These are phyloP conservation scores for Penicillium sp. DNA, from an alignment of 2,329 filamentous ascomycete species.

Conservation along the genomic window DNA sequence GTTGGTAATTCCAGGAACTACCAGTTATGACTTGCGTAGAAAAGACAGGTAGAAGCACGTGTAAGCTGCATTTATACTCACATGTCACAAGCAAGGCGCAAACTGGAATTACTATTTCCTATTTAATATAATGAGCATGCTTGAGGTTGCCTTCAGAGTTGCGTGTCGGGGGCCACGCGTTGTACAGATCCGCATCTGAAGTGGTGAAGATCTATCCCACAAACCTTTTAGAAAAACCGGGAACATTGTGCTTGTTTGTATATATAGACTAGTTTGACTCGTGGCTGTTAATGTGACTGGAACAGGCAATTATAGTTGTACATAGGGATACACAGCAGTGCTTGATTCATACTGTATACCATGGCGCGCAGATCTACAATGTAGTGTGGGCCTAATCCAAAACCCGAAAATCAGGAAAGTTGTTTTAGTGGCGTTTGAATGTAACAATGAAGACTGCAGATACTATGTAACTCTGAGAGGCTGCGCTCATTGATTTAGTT, in stretches of 20 bases:
- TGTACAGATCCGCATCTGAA: slow-evolving; percentile 9
- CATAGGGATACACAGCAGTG: not conserved
- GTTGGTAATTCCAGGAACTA: not conserved
- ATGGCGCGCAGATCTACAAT: not conserved
- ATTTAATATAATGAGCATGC: not conserved
- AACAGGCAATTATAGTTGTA: not conserved
- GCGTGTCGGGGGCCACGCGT: slow-evolving; percentile 15
- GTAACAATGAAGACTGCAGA: slow-evolving; percentile 6
- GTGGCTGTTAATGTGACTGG: not conserved
- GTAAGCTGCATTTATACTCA: slow-evolving; percentile 8
- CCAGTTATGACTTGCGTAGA: slow-evolving; percentile 11
- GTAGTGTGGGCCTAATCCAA: not conserved
- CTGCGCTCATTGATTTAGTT: not conserved
- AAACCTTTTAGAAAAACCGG: not conserved
- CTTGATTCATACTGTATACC: not conserved
- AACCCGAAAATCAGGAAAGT: not conserved
- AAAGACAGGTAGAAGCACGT: slow-evolving; percentile 13
- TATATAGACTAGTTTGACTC: not conserved
- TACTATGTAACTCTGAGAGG: not conserved
- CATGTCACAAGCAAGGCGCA: not conserved
- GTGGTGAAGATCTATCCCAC: not conserved
- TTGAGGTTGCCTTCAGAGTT: slow-evolving; percentile 5
- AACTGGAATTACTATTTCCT: not conserved
- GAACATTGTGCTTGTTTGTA: not conserved
- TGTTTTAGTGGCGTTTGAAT: slow-evolving; percentile 1